These are phyloP conservation scores for Heterobasidion occidentale DNA, from an alignment of 1,284 basidiomycete species.

Conservation along the genomic window DNA sequence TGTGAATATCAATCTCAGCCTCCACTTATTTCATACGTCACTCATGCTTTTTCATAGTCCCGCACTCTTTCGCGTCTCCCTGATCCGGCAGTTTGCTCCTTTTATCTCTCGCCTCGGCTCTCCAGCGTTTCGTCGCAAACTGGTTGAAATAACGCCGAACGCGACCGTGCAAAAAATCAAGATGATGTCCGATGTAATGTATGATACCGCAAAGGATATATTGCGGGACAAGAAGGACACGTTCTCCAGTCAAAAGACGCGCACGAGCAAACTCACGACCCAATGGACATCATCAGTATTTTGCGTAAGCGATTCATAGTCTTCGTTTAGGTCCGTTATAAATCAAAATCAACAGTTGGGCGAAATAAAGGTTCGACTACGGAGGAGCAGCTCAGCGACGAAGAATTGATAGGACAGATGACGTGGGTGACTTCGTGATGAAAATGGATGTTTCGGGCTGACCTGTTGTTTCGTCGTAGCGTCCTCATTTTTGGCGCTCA, in stretches of 20 bases:
- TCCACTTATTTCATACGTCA: not conserved
- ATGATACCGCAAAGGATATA: not conserved
- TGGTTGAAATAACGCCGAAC: not conserved
- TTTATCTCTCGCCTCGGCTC: not conserved
- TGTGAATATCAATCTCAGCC: not conserved
- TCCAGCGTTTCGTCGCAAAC: not conserved
- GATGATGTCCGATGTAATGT: not conserved
- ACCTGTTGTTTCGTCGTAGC: not conserved
- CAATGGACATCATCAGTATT: not conserved
- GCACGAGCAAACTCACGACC: not conserved
- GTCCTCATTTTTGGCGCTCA: constrained; percentile 1
- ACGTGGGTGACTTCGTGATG: constrained; percentile 15
- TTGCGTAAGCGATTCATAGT: constrained; percentile 2
- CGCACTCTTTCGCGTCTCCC: not conserved
- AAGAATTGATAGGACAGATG: constrained; percentile 24
- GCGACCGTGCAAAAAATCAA: not conserved
- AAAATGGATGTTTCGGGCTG: too few relatives aligned
- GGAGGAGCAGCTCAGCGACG: constrained; percentile 21
- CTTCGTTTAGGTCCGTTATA: too few relatives aligned
- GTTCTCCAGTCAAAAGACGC: not conserved
- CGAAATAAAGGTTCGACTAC: constrained; percentile 20
- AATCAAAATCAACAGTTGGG: constrained; percentile 9
- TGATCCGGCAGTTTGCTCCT: constrained; percentile 1
- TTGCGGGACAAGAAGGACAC: not conserved
- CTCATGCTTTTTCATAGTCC: not conserved